Evolutionary conservation across 2,329 filamentous ascomycete genomes (phyloP).

Genomic region (Exophiala alcalophila): DNA sequence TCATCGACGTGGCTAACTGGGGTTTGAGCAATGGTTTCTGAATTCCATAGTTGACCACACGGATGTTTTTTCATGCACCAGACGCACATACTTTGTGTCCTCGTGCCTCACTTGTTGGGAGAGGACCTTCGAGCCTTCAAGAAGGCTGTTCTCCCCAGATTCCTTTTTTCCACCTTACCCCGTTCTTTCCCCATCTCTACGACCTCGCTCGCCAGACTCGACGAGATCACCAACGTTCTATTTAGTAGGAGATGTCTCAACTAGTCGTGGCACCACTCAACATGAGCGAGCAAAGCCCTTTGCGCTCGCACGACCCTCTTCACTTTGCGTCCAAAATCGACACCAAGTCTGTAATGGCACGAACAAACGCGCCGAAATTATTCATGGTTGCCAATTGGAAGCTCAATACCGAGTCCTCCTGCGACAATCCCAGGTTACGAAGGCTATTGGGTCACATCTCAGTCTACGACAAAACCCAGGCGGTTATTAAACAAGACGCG

Average conservation of each 20-base stretch:
- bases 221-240: background rate
- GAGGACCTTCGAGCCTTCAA: too few species aligned
- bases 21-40: constrained; percentile 9
- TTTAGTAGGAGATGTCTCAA: background rate
- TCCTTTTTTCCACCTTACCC: background rate
- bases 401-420: constrained; percentile 16
- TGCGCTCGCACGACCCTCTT: constrained; percentile 19
- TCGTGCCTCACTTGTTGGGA: constrained; percentile 5
- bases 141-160: constrained; percentile 6
- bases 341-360: constrained; percentile 5
- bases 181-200: background rate
- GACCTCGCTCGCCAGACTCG: background rate
- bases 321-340: constrained; percentile 12
- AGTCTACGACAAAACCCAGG: constrained; percentile 19
- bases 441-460: constrained; percentile 25
- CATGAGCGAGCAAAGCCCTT: constrained; percentile 7
- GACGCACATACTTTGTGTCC: constrained; percentile 8
- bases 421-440: constrained; percentile 21
- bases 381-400: constrained; percentile 24
- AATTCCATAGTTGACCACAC: constrained; percentile 6
- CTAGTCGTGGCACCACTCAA: background rate
- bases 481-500: background rate
- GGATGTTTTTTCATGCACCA: constrained; percentile 14
- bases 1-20: constrained; percentile 22
- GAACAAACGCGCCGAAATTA: constrained; percentile 14